A percentile compares a stretch with the other conserved stretches of the same genome.
Evolutionary conservation across 1,139 yeast species (phyloP).

Genomic region (Hyphopichia wangnamkhiaoensis): DNA sequence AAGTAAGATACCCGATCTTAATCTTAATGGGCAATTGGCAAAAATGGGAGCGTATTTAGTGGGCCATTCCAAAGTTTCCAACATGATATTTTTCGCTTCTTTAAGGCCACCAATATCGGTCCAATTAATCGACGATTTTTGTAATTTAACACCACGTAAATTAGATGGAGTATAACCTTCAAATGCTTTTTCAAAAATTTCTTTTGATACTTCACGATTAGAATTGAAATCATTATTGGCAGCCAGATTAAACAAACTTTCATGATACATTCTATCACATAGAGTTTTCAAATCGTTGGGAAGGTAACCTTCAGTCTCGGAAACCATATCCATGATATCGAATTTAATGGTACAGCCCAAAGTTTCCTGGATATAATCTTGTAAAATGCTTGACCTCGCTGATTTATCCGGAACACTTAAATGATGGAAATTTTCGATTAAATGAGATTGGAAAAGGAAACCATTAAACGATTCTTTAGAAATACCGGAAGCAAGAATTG

Average conservation of each 20-base stretch:
- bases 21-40: constrained; percentile 79
- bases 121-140: constrained; percentile 79
- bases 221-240: constrained; percentile 12
- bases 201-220: constrained; percentile 19
- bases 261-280: constrained; percentile 75
- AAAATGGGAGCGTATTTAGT: constrained; percentile 94
- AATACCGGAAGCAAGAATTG: constrained; percentile 57
- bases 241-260: constrained; percentile 42
- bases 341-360: constrained; percentile 35
- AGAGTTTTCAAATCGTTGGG: constrained; percentile 79
- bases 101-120: constrained; percentile 83
- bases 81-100: constrained; percentile 70
- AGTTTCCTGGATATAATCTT: constrained; percentile 41
- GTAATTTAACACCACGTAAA: constrained; percentile 82
- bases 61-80: constrained; percentile 97
- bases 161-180: constrained; percentile 77
- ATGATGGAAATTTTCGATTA: constrained; percentile 63
- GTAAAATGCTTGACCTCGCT: constrained; percentile 54
- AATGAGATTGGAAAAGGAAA: constrained; percentile 63
- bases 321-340: constrained; percentile 70
- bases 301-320: constrained; percentile 86
- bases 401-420: constrained; percentile 72
- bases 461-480: constrained; percentile 70
- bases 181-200: constrained; percentile 58
- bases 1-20: constrained; percentile 84